Conservation (phyloP, 495 filamentous ascomycete species). For the Neurospora sp. region DNA sequence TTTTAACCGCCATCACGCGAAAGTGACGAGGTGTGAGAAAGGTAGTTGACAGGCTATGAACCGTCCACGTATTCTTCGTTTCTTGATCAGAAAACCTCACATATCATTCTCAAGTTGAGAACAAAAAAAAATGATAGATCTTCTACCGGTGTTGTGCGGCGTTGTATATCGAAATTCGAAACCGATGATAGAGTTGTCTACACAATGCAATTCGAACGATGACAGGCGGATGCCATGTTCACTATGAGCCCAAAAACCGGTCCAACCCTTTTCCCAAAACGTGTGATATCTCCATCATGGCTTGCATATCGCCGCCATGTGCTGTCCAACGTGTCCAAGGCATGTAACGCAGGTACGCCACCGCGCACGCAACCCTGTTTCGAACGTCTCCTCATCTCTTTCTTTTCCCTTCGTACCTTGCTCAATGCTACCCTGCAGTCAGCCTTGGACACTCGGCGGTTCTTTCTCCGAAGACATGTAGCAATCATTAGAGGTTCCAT, state of each 20-base stretch:
- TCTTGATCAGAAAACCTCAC: background rate
- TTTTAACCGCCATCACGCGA: background rate
- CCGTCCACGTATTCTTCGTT: background rate
- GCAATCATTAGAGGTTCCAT: background rate
- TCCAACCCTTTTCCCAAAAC: background rate
- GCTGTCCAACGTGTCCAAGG: background rate
- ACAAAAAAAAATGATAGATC: background rate
- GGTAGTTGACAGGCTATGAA: background rate
- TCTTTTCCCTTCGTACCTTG: background rate
- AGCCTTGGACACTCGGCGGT: background rate
- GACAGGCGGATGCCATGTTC: background rate
- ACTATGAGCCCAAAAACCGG: background rate
- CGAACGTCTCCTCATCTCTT: background rate
- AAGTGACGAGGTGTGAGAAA: background rate
- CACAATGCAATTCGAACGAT: no score
- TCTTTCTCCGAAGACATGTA: background rate
- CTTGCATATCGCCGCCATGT: background rate
- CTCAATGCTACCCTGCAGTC: background rate
- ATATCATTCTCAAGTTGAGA: background rate
- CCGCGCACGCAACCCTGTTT: background rate
- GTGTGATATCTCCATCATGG: background rate
- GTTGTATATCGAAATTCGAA: background rate
- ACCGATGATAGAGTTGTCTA: no score
- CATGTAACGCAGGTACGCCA: background rate
- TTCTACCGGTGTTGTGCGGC: background rate